phyloP scores from a whole-genome alignment of 1,284 basidiomycete species.

The Ceratorhiza oryzae-sativae region DNA sequence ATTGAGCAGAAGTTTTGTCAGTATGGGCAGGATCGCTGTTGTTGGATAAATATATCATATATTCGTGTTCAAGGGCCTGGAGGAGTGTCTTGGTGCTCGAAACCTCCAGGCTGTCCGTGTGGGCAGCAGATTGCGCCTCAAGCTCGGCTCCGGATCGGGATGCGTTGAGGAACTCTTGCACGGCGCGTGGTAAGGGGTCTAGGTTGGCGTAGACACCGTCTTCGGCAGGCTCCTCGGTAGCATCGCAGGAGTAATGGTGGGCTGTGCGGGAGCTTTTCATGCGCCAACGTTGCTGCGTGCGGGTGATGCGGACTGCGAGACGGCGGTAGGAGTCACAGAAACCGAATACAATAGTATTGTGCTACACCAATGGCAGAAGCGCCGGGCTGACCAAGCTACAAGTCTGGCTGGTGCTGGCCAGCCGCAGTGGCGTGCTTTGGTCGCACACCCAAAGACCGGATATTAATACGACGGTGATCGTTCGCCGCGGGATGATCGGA shows the following conservation, averaged over 20 bases:
- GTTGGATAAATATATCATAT: slow-evolving; percentile 10
- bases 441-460: slow-evolving; percentile 1
- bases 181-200: background rate
- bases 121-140: background rate
- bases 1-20: background rate
- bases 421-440: slow-evolving; percentile 4
- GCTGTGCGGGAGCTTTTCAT: slow-evolving; percentile 3
- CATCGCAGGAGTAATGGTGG: background rate
- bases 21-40: background rate
- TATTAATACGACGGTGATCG: background rate
- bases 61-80: slow-evolving; percentile 13
- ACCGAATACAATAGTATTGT: background rate
- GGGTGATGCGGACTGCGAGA: too few species aligned
- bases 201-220: slow-evolving; percentile 6
- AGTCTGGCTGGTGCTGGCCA: background rate
- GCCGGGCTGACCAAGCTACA: background rate
- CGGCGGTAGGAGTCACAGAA: too few species aligned
- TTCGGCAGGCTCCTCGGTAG: slow-evolving; percentile 4
- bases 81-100: background rate
- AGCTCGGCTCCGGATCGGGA: background rate
- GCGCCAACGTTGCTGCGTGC: background rate
- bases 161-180: background rate
- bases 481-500: background rate
- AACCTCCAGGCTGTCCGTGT: background rate
- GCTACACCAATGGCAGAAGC: background rate